These are phyloP conservation scores for Scleroderma citrinum DNA, from an alignment of 768 basidiomycete species.

Conservation along the genomic window DNA sequence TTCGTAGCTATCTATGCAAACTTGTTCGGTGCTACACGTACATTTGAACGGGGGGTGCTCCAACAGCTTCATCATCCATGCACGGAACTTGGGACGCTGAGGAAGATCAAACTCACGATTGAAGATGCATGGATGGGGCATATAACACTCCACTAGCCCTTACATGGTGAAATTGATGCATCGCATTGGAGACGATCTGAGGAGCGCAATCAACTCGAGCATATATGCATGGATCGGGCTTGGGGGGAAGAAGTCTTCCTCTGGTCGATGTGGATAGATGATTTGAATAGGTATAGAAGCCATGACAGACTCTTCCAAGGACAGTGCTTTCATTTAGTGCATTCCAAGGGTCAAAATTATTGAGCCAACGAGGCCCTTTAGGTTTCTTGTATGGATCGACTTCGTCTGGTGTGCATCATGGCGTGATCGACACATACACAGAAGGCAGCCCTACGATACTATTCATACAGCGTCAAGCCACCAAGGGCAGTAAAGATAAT, in stretches of 20 bases:
- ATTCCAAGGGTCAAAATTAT: conserved; percentile 47
- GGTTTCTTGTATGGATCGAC: conserved; percentile 84
- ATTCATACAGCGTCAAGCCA: not conserved
- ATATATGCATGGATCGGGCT: conserved; percentile 49
- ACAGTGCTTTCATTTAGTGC: conserved; percentile 76
- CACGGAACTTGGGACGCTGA: conserved; percentile 39
- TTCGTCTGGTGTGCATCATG: conserved; percentile 44
- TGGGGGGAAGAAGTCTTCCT: conserved; percentile 51
- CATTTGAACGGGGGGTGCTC: conserved; percentile 56
- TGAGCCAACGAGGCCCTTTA: conserved; percentile 64
- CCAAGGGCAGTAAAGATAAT: too few relatives aligned
- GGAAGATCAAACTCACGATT: conserved; percentile 62
- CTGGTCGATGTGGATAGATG: conserved; percentile 34
- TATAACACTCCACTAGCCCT: conserved; percentile 13
- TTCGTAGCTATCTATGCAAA: conserved; percentile 71
- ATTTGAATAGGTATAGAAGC: not conserved
- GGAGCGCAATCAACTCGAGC: conserved; percentile 31
- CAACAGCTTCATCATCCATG: conserved; percentile 50
- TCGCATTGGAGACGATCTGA: conserved; percentile 64
- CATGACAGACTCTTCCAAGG: conserved; percentile 58
- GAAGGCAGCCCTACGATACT: conserved; percentile 35
- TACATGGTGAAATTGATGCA: conserved; percentile 68
- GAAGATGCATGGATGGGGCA: conserved; percentile 51
- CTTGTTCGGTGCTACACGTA: conserved; percentile 61
- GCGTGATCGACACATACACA: not conserved